These are phyloP conservation scores for Suhomyces guaymorum DNA, from an alignment of 1,139 yeast species.

Conservation along the genomic window DNA sequence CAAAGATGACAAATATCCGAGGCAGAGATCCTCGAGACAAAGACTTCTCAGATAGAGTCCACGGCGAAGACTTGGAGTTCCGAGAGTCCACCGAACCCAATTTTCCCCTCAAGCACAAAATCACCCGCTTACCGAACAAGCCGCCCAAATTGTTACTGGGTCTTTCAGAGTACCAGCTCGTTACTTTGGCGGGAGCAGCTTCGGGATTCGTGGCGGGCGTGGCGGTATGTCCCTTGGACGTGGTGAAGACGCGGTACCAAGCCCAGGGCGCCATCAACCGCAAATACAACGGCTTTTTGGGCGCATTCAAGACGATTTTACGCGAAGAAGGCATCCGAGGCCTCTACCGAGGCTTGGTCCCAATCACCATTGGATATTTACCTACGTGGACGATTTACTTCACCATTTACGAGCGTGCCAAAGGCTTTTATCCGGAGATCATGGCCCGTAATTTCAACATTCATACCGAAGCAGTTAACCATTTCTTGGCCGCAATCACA, in stretches of 20 bases:
- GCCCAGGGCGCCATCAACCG: constrained; percentile 37
- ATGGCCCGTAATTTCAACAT: constrained; percentile 30
- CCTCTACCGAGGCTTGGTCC: constrained; percentile 85
- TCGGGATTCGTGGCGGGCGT: constrained; percentile 51
- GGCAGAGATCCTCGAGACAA: constrained; percentile 7
- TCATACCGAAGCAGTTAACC: constrained; percentile 53
- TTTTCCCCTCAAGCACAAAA: constrained; percentile 10
- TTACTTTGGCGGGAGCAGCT: constrained; percentile 46
- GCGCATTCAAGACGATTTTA: constrained; percentile 61
- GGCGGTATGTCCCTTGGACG: constrained; percentile 50
- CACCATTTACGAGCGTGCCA: constrained; percentile 81
- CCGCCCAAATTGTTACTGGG: constrained; percentile 8
- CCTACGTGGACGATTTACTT: constrained; percentile 98
- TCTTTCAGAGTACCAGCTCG: constrained; percentile 31
- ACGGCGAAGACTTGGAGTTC: constrained; percentile 44
- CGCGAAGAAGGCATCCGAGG: constrained; percentile 82
- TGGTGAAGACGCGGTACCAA: constrained; percentile 48
- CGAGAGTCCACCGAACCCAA: constrained; percentile 23
- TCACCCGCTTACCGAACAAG: constrained; percentile 3
- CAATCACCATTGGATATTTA: constrained; percentile 88
- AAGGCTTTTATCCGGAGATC: constrained; percentile 45
- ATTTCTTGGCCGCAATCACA: constrained; percentile 78
- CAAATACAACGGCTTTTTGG: constrained; percentile 22
- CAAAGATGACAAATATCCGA: no score
- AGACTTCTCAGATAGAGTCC: constrained; percentile 42